Percentiles rank a stretch among this genome's conserved stretches.
phyloP scores from a whole-genome alignment of 306 rosid genomes.

The Acacia crassicarpa region DNA sequence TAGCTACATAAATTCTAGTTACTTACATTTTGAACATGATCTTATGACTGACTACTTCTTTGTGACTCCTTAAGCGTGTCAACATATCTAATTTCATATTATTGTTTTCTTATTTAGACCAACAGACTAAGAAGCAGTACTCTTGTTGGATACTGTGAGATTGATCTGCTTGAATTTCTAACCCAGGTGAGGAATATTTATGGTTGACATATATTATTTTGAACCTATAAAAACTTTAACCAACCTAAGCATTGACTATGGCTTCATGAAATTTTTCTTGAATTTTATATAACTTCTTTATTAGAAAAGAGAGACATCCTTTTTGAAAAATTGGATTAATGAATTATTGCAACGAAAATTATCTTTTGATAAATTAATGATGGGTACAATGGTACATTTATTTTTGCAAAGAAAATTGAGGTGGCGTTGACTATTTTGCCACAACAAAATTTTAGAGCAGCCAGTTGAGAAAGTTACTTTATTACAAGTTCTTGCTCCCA shows the following conservation, averaged over 20 bases:
- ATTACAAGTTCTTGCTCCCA: background rate
- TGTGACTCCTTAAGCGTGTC: background rate
- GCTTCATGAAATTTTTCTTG: background rate
- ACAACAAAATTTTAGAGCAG: background rate
- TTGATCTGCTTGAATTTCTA: conserved; percentile 86
- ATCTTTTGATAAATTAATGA: too few relatives aligned
- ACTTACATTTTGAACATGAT: background rate
- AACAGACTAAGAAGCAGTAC: conserved; percentile 77
- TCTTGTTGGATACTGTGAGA: conserved; percentile 85
- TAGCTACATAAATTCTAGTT: background rate
- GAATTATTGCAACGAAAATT: background rate
- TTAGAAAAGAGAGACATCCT: background rate
- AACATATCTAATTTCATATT: conserved; percentile 25
- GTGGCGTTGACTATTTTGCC: background rate
- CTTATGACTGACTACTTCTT: background rate
- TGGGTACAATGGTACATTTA: background rate
- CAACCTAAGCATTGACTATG: background rate
- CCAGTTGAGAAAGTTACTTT: background rate
- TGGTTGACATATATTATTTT: background rate
- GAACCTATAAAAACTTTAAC: background rate
- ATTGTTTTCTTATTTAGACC: conserved; percentile 61
- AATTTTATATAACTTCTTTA: background rate
- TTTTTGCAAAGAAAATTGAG: background rate
- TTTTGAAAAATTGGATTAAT: background rate
- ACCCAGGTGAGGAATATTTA: conserved; percentile 54